A percentile compares a stretch with the other conserved stretches of the same genome.
Evolutionary conservation across 2,329 filamentous ascomycete species (phyloP).

Genomic region (Fusarium stilboides): DNA sequence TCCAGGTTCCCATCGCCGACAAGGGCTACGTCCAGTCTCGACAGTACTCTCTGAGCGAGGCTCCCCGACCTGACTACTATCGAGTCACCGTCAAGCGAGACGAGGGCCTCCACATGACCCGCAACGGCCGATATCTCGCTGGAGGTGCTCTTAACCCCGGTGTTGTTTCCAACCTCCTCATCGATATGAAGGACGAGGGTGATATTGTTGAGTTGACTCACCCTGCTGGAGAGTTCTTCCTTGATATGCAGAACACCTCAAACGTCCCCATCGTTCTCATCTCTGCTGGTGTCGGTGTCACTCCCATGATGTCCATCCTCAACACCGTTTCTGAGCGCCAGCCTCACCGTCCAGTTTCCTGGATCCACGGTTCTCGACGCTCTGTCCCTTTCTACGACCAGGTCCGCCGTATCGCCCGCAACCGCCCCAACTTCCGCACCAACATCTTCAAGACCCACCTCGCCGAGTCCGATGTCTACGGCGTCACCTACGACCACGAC

Average conservation of each 20-base stretch:
- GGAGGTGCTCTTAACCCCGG: slow-evolving; percentile 67
- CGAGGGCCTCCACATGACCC: slow-evolving; percentile 62
- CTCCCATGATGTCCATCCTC: slow-evolving; percentile 73
- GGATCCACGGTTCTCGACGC: slow-evolving; percentile 71
- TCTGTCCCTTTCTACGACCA: slow-evolving; percentile 69
- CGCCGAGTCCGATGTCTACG: slow-evolving; percentile 61
- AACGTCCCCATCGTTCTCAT: slow-evolving; percentile 69
- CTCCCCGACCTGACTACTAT: slow-evolving; percentile 73
- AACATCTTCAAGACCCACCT: slow-evolving; percentile 67
- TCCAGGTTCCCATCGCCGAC: slow-evolving; percentile 70
- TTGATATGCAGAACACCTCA: slow-evolving; percentile 60
- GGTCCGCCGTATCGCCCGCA: slow-evolving; percentile 61
- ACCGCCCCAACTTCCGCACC: slow-evolving; percentile 55
- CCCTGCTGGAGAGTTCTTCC: slow-evolving; percentile 74
- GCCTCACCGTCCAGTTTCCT: slow-evolving; percentile 67
- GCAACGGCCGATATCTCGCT: slow-evolving; percentile 41
- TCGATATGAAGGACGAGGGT: slow-evolving; percentile 73
- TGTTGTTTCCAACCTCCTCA: slow-evolving; percentile 78
- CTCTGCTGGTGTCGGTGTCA: slow-evolving; percentile 73
- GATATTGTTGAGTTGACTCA: slow-evolving; percentile 77
- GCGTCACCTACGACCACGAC: slow-evolving; percentile 62
- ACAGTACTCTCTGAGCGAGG: slow-evolving; percentile 81
- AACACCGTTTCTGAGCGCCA: slow-evolving; percentile 65
- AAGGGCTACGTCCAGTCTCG: slow-evolving; percentile 74
- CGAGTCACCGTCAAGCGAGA: slow-evolving; percentile 81